phyloP scores from a whole-genome alignment of 2,329 filamentous ascomycete genomes.

The Harringtonia aguacate region DNA sequence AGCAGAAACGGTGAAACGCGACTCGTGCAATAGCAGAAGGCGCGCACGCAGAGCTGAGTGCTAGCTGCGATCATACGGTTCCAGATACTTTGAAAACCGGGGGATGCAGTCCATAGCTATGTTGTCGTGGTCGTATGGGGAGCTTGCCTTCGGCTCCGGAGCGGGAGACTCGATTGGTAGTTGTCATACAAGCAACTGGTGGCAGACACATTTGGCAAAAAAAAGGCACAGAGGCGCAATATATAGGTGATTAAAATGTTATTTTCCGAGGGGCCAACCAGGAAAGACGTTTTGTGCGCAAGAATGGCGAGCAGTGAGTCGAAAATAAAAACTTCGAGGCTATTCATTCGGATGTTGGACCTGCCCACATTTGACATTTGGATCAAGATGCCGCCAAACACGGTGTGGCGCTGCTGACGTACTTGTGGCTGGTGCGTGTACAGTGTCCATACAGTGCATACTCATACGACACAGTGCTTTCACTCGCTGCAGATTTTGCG shows the following conservation, averaged over 20 bases:
- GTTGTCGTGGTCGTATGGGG: not conserved
- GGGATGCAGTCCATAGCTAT: constrained; percentile 12
- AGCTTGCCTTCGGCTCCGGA: constrained; percentile 5
- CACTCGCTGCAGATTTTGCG: too few relatives aligned
- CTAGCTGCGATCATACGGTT: constrained; percentile 13
- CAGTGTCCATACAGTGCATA: too few relatives aligned
- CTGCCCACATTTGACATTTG: too few relatives aligned
- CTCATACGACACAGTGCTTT: too few relatives aligned
- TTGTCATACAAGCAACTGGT: constrained; percentile 9
- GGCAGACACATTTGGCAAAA: constrained; percentile 9
- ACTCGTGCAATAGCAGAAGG: not conserved
- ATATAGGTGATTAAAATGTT: not conserved
- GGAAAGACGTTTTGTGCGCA: not conserved
- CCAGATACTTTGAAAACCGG: constrained; percentile 1
- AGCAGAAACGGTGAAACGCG: not conserved
- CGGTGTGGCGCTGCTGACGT: too few relatives aligned
- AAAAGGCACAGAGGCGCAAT: not conserved
- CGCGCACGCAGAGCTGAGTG: not conserved
- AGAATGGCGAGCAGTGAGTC: too few relatives aligned
- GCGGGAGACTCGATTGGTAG: constrained; percentile 4
- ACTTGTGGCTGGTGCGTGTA: too few relatives aligned
- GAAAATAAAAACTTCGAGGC: too few relatives aligned
- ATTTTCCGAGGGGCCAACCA: not conserved
- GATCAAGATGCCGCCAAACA: too few relatives aligned
- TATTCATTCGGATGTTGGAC: too few relatives aligned